Evolutionary conservation across 441 rosid genomes (phyloP).

Genomic region (Bruguiera hainesii): DNA sequence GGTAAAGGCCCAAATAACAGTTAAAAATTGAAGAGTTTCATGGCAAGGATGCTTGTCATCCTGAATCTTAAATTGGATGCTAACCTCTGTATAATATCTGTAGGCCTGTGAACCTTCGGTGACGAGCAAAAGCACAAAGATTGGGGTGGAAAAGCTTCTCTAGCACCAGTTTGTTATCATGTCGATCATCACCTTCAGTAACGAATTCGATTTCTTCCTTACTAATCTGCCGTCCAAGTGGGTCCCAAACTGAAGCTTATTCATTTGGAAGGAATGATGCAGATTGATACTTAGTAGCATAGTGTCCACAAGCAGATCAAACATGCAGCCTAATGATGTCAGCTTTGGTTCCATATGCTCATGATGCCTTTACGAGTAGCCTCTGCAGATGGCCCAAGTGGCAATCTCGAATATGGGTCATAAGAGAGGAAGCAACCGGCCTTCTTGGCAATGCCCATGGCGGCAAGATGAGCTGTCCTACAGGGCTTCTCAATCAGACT

Average conservation of each 20-base stretch:
- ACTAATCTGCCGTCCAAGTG: conserved; percentile 42
- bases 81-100: too few relatives aligned
- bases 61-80: too few relatives aligned
- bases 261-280: neutral
- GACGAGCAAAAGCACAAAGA: too few relatives aligned
- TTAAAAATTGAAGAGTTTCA: too few relatives aligned
- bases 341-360: conserved; percentile 78
- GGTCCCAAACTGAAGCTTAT: neutral
- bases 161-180: too few relatives aligned
- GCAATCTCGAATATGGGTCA: conserved; percentile 64
- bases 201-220: conserved; percentile 70
- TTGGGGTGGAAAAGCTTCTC: too few relatives aligned
- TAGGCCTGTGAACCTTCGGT: too few relatives aligned
- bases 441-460: conserved; percentile 64
- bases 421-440: conserved; percentile 57
- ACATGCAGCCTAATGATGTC: conserved; percentile 65
- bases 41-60: too few relatives aligned
- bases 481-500: conserved; percentile 81
- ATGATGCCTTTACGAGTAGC: conserved; percentile 64
- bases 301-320: neutral
- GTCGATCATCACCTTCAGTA: too few relatives aligned
- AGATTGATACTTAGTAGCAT: too few relatives aligned
- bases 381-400: conserved; percentile 74
- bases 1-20: too few relatives aligned
- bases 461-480: conserved; percentile 74